Base-by-base conservation (phyloP, 1,284 basidiomycete genomes). In the Sanghuangporus weigelae region DNA sequence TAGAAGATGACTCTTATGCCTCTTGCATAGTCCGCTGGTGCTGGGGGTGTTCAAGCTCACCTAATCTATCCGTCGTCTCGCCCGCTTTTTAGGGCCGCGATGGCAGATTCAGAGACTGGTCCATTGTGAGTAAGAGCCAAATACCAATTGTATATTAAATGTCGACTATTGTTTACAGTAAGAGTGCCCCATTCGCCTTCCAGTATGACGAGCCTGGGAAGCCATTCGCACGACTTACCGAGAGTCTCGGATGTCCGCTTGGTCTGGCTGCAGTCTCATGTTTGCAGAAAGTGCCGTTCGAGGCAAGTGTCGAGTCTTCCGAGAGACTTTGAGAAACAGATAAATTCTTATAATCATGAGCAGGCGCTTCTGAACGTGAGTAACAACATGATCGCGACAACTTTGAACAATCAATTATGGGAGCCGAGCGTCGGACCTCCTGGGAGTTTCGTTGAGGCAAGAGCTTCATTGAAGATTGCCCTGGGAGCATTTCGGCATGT, bases 351-450 rank as follows among this genome's bases (percentile, higher is more conserved):
- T 2, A 14, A 14, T 19, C 57, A 7, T 35, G 19, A 23, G 4
- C 51, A 84, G 82, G 77, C 73, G 2, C 70, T 84, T 4, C 57
- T 81, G 59, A 77, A 76, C 60, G 75, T 78, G 59, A 82, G 79
- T 57, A 84, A 85, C 64, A 58, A 66, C 0, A 77, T 85, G 78
- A 79, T 82, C 10, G 62, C 38, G 0, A 64, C 71, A 2, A 80
- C 79, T 1, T 69, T 86, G 31, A 85, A 86, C 63, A 19, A 65
- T 1, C 85, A 87, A 64, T 71, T 86, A 14, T 86, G 85, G 85
- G 75, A 87, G 66, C 84, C 84, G 0, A 69, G 81, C 0, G 76
- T 85, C 7, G 84, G 84, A 0, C 80, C 82, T 4, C 64, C 73
- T 0, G 82, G 82, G 0, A 86, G 83, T 68, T 77, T 86, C 56